Evolutionary conservation across 1,139 yeast species (phyloP).

Genomic region (Suhomyces coccinellae): DNA sequence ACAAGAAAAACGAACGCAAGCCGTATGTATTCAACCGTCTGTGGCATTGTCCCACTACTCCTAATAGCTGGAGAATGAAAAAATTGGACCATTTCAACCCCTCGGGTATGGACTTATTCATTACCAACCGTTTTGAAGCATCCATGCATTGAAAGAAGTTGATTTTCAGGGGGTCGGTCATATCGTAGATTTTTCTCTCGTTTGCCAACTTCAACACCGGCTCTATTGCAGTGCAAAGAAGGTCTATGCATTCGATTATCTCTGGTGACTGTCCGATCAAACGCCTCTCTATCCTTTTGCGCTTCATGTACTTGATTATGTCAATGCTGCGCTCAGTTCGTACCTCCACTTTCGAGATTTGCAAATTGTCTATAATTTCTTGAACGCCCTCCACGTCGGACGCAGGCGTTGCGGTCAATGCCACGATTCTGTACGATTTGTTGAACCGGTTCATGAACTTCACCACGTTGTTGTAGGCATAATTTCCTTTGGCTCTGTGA

Average conservation of each 20-base stretch:
- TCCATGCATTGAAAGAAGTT: slow-evolving; percentile 75
- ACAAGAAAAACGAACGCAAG: slow-evolving; percentile 67
- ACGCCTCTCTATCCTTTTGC: slow-evolving; percentile 61
- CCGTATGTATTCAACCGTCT: slow-evolving; percentile 80
- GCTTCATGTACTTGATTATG: slow-evolving; percentile 74
- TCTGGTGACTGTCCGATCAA: slow-evolving; percentile 55
- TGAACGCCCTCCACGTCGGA: slow-evolving; percentile 87
- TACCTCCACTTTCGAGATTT: slow-evolving; percentile 76
- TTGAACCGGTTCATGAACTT: slow-evolving; percentile 63
- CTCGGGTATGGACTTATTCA: slow-evolving; percentile 56
- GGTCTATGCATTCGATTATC: slow-evolving; percentile 51
- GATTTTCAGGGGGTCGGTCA: slow-evolving; percentile 63
- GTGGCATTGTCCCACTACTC: slow-evolving; percentile 73
- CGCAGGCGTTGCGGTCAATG: slow-evolving; percentile 95
- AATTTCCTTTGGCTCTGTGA: slow-evolving; percentile 87
- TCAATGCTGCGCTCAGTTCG: slow-evolving; percentile 85
- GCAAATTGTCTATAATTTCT: slow-evolving; percentile 69
- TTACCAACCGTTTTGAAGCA: slow-evolving; percentile 56
- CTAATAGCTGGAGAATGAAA: slow-evolving; percentile 60
- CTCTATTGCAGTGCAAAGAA: slow-evolving; percentile 50
- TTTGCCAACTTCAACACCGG: slow-evolving; percentile 69
- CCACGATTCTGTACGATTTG: slow-evolving; percentile 69
- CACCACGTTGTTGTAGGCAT: slow-evolving; percentile 84
- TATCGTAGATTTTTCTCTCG: slow-evolving; percentile 59
- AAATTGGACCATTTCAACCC: slow-evolving; percentile 72